phyloP scores from a whole-genome alignment of 2,329 filamentous ascomycete genomes.

The Fusarium cicatricum region DNA sequence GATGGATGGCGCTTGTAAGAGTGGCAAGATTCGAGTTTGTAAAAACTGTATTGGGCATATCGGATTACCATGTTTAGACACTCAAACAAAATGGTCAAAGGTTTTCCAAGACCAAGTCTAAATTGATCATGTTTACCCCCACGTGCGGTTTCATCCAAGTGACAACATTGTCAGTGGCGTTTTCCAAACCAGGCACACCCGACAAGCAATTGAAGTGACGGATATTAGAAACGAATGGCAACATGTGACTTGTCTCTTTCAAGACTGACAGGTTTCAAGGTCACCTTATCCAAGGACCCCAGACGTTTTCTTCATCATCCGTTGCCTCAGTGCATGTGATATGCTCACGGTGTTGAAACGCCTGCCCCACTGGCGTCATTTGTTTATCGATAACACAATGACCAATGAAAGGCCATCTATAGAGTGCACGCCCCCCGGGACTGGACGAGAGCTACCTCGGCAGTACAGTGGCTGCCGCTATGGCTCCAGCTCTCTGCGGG shows the following conservation, averaged over 20 bases:
- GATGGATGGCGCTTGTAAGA: background rate
- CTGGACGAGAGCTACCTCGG: constrained; percentile 1
- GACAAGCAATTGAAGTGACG: background rate
- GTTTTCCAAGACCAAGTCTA: no score
- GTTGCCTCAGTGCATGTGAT: constrained; percentile 39
- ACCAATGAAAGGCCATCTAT: constrained; percentile 19
- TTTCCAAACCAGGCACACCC: background rate
- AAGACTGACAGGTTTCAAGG: constrained; percentile 14
- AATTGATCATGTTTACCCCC: constrained; percentile 18
- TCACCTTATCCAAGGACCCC: constrained; percentile 14
- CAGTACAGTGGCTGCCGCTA: constrained; percentile 6
- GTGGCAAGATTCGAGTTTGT: constrained; percentile 5
- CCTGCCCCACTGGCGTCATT: constrained; percentile 33
- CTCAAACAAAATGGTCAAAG: constrained; percentile 7
- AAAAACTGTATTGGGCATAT: no score
- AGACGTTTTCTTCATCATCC: constrained; percentile 30
- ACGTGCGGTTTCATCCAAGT: background rate
- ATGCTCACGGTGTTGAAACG: constrained; percentile 30
- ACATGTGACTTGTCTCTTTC: constrained; percentile 21
- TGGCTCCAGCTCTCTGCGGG: constrained; percentile 26
- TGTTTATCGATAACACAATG: constrained; percentile 30
- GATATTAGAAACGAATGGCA: background rate
- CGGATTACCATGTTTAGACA: background rate
- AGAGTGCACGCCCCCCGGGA: background rate
- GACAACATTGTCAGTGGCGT: no score